Percentiles rank a stretch among this genome's conserved stretches.
Evolutionary conservation across 1,139 yeast genomes (phyloP).

Genomic region (Starmera stellimalicola): DNA sequence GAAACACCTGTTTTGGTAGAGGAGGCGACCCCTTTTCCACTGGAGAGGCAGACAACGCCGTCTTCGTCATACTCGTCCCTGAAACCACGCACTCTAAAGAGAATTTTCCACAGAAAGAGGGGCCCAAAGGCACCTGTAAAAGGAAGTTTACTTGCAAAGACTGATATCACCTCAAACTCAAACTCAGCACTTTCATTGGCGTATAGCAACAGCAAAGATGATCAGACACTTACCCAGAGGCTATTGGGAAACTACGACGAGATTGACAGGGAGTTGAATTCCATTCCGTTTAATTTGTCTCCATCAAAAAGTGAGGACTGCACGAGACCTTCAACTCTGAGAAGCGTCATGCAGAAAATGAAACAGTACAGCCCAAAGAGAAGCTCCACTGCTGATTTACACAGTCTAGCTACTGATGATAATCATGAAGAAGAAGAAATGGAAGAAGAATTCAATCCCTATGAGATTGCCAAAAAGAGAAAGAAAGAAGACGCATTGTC

Average conservation of each 20-base stretch:
- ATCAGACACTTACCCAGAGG: constrained; percentile 17
- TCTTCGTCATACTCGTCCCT: no score
- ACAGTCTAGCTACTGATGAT: constrained; percentile 3
- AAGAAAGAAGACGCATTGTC: constrained; percentile 5
- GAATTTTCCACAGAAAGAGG: no score
- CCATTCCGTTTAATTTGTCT: constrained; percentile 13
- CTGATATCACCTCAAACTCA: not conserved
- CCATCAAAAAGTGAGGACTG: constrained; percentile 5
- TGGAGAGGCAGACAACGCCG: no score
- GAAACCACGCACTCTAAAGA: no score
- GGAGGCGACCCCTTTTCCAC: no score
- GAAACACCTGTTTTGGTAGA: not conserved
- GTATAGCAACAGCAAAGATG: no score
- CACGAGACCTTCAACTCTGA: constrained; percentile 2
- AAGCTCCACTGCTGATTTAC: not conserved
- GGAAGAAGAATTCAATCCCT: constrained; percentile 12
- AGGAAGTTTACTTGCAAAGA: no score
- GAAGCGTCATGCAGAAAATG: not conserved
- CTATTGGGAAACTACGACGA: constrained; percentile 15
- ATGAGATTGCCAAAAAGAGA: constrained; percentile 8
- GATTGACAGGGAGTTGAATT: constrained; percentile 15
- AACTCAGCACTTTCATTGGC: not conserved
- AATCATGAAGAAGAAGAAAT: constrained; percentile 4
- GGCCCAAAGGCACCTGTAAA: not conserved
- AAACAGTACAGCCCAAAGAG: constrained; percentile 1